Percentiles rank a stretch among this genome's conserved stretches.
These are phyloP conservation scores for Scheffersomyces illinoinensis DNA, from an alignment of 1,139 yeast species.

Conservation along the genomic window DNA sequence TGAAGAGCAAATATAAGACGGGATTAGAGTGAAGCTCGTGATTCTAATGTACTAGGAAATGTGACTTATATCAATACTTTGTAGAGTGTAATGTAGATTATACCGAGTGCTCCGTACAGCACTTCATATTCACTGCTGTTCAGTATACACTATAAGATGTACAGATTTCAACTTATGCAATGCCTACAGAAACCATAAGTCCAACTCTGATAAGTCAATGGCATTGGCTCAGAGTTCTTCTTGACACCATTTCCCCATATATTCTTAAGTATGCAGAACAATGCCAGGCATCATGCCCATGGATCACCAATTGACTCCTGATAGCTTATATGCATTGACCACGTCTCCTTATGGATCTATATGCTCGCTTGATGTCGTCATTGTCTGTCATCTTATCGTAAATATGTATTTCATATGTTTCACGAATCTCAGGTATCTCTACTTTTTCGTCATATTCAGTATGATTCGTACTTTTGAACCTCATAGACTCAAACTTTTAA, in stretches of 20 bases:
- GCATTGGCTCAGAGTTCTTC: not conserved
- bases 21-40: not conserved
- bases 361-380: not conserved
- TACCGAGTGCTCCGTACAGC: not conserved
- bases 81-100: too few species aligned
- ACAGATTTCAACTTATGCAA: not conserved
- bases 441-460: not conserved
- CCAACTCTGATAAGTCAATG: not conserved
- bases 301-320: not conserved
- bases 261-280: not conserved
- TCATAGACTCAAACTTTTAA: not conserved
- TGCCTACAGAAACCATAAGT: not conserved
- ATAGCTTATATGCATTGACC: not conserved
- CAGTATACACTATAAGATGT: too few species aligned
- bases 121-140: not conserved
- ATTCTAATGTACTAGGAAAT: too few species aligned
- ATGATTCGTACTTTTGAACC: not conserved
- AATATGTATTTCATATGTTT: not conserved
- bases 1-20: not conserved
- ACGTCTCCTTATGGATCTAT: too few species aligned
- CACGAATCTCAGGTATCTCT: not conserved
- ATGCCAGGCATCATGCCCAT: not conserved
- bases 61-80: too few species aligned
- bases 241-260: not conserved
- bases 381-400: not conserved